Evolutionary conservation across 345 rosid genomes (phyloP).

Genomic region (Gossypium stocksii): DNA sequence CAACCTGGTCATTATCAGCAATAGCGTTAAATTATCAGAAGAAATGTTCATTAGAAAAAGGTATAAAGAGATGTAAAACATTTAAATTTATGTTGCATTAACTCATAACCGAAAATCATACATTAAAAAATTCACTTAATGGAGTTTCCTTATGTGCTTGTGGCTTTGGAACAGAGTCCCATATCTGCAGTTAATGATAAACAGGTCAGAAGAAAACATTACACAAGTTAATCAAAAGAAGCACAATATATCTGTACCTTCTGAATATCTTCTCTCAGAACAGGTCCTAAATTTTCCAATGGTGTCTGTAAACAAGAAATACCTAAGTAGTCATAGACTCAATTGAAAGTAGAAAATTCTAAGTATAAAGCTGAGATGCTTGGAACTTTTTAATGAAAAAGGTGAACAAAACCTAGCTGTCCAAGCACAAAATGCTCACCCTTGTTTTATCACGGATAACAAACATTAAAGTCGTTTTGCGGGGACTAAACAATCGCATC

Average conservation of each 20-base stretch:
- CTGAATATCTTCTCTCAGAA: conserved; percentile 94
- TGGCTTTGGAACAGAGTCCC: conserved; percentile 97
- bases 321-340: background rate
- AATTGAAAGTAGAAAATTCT: background rate
- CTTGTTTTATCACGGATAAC: conserved; percentile 98
- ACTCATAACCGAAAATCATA: conserved; percentile 28
- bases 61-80: conserved; percentile 8
- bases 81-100: background rate
- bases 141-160: conserved; percentile 89
- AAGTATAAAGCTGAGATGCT: background rate
- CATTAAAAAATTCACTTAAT: conserved; percentile 94
- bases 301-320: conserved; percentile 66
- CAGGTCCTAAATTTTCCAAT: conserved; percentile 87
- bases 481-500: conserved; percentile 99
- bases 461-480: conserved; percentile 96
- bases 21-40: conserved; percentile 9
- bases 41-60: conserved; percentile 7
- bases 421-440: conserved; percentile 34
- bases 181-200: conserved; percentile 58
- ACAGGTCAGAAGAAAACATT: conserved; percentile 15
- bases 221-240: conserved; percentile 14
- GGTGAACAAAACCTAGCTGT: conserved; percentile 5
- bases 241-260: conserved; percentile 46
- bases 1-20: conserved; percentile 55
- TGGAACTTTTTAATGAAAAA: background rate